Evolutionary conservation across 768 basidiomycete species (phyloP), one percentile per base, ranked within the genome.

Genomic region (Cantharellus cinnabarinus): DNA sequence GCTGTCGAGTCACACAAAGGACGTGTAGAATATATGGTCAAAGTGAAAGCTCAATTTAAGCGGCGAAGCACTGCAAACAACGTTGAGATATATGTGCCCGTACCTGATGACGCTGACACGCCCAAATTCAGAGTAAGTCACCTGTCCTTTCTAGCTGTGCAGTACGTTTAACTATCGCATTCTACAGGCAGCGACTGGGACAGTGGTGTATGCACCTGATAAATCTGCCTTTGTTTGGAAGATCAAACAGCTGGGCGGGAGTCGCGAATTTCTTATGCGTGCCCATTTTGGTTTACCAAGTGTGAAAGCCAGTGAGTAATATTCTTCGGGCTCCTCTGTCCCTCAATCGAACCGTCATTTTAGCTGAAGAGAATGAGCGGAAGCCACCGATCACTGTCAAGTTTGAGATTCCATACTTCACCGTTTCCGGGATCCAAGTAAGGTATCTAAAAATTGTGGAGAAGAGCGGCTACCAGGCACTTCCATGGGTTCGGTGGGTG

Each of bases 201-300:
- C 81, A 34, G 95, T 97, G 2, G 90, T 95, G 63, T 98, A 99
- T 67, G 91, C 86, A 1, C 95, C 94, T 0, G 95, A 99, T 69
- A 98, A 97, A 70, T 89, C 89, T 15, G 90, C 91, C 2, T 98
- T 98, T 66, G 88, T 97, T 1, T 98, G 95, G 95, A 97, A 97
- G 72, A 97, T 99, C 71, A 98, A 98, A 70, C 89, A 94, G 68
- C 78, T 99, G 0, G 93, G 89, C 3, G 95, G 95, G 3, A 89
- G 89, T 42, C 80, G 89, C 42, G 95, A 99, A 68, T 98, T 93
- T 72, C 76, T 97, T 58, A 97, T 98, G 94, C 78, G 95, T 5
- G 95, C 95, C 0, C 95, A 98, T 68, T 98, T 98, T 69, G 93
- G 93, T 55, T 72, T 99, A 50, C 95, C 95, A 0, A 89, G 86